Evolutionary conservation across 768 basidiomycete genomes (phyloP), one percentile per base, ranked within the genome.

Genomic region (Macrolepiota fuliginosa): DNA sequence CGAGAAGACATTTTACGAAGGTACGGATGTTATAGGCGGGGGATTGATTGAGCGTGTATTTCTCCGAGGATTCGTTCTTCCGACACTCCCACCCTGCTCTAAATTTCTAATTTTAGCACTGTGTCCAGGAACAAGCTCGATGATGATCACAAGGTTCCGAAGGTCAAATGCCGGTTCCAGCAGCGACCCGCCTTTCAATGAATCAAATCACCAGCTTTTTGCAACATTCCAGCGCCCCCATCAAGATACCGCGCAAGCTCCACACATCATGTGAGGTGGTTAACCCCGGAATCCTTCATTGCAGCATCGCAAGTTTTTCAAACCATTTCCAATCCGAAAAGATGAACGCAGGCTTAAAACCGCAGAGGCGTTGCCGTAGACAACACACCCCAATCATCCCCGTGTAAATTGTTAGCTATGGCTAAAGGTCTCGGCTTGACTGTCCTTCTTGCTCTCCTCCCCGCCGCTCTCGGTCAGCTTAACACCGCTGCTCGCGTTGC

Each of bases 401-500:
- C 10, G 25, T 49, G 22, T 25, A 49, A 19, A 12, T 24, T 24
- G 46, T 22, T 55, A 55, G 54, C 17, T 29, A 56, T 58, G 57
- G 36, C 35, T 17, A 58, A 58, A 39, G 35, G 19, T 25, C 35
- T 58, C 25, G 25, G 47, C 36, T 46, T 46, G 32, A 35, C 22
- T 46, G 45, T 62, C 22, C 50, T 62, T 15, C 32, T 61, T 19
- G 27, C 62, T 22, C 39, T 62, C 45, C 49, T 64, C 19, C 56
- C 65, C 1, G 17, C 54, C 19, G 56, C 57, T 22, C 35, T 81
- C 64, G 85, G 81, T 7, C 83, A 82, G 71, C 78, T 85, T 32
- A 82, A 85, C 62, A 81, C 79, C 63, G 74, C 74, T 11, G 79
- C 81, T 11, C 72, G 71, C 56, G 68, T 74, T 22, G 74, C 76